These are phyloP conservation scores for Colletotrichum sp. DNA, from an alignment of 2,329 filamentous ascomycete genomes.

Conservation along the genomic window DNA sequence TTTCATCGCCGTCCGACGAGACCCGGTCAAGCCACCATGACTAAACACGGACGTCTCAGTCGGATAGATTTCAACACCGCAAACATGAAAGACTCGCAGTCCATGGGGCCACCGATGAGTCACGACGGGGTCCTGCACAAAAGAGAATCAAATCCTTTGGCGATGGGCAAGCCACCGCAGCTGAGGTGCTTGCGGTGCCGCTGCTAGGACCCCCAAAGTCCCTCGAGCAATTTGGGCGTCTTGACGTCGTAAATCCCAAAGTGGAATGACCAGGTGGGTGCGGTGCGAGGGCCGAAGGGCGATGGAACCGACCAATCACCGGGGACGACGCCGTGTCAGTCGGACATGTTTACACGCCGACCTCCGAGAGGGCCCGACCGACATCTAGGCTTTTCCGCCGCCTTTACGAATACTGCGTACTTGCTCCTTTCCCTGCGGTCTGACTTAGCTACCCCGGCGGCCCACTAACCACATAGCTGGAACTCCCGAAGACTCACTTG, in stretches of 20 bases:
- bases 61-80: background rate
- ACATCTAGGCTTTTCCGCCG: background rate
- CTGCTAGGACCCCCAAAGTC: background rate
- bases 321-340: background rate
- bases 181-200: background rate
- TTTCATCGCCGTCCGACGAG: background rate
- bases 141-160: background rate
- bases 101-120: background rate
- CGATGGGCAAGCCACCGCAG: background rate
- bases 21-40: background rate
- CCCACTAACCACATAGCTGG: background rate
- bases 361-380: background rate
- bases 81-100: background rate
- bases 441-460: background rate
- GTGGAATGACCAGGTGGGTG: background rate
- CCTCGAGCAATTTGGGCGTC: background rate
- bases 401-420: background rate
- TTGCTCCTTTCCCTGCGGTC: background rate
- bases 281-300: background rate
- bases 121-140: background rate
- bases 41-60: background rate
- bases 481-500: background rate
- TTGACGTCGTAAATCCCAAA: slow-evolving; percentile 13
- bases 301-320: background rate
- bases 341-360: slow-evolving; percentile 11